A percentile compares a stretch with the other conserved stretches of the same genome.
Evolutionary conservation across 73 alveolate genomes (phyloP).

Genomic region (Paraurostyla sp.): DNA sequence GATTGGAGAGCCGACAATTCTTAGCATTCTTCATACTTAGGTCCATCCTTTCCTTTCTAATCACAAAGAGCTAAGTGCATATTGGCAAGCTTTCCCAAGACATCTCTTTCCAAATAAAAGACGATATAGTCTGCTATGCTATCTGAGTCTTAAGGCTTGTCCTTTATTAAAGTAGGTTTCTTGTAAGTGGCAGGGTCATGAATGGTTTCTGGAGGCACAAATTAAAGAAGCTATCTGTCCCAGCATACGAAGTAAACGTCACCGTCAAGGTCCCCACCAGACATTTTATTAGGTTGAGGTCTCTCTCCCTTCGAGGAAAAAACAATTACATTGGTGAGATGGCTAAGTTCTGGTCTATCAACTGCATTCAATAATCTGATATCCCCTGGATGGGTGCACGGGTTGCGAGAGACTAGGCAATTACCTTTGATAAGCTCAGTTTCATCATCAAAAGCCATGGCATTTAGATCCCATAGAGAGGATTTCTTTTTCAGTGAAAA

Average conservation of each 20-base stretch:
- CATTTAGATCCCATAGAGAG: constrained; percentile 10
- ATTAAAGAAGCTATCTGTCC: constrained; percentile 60
- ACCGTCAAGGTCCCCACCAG: constrained; percentile 95
- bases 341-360: constrained; percentile 75
- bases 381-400: constrained; percentile 95
- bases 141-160: constrained; percentile 50
- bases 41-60: constrained; percentile 48
- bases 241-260: constrained; percentile 87
- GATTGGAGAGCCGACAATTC: constrained; percentile 76
- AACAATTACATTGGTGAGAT: constrained; percentile 85
- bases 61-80: constrained; percentile 84
- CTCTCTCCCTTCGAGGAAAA: constrained; percentile 84
- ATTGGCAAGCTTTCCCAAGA: constrained; percentile 79
- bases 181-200: constrained; percentile 54
- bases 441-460: background rate
- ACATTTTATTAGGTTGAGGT: constrained; percentile 82
- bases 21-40: constrained; percentile 67
- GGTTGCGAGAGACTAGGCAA: constrained; percentile 87
- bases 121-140: constrained; percentile 73
- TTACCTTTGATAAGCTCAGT: constrained; percentile 60
- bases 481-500: background rate
- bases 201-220: constrained; percentile 38
- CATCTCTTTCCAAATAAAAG: constrained; percentile 69
- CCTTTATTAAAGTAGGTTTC: constrained; percentile 5
- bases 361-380: constrained; percentile 84